A percentile compares a stretch with the other conserved stretches of the same genome.
Evolutionary conservation across 768 basidiomycete species (phyloP).

Genomic region (Lentinula lateritia): DNA sequence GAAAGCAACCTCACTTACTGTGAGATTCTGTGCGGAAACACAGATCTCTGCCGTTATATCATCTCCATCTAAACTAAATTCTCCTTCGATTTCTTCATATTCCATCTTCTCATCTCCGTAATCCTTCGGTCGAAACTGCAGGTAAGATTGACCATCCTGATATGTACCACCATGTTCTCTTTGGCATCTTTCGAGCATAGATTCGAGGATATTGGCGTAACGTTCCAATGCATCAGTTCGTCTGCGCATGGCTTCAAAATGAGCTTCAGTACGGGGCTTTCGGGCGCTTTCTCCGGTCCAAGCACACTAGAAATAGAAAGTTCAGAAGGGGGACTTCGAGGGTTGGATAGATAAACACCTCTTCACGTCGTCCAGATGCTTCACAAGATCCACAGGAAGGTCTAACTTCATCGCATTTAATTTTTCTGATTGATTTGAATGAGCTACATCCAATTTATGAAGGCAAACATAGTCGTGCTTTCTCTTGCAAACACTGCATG

Average conservation of each 20-base stretch:
- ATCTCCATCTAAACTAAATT: constrained; percentile 12
- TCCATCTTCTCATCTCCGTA: constrained; percentile 12
- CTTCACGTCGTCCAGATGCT: constrained; percentile 28
- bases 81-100: neutral
- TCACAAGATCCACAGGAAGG: constrained; percentile 38
- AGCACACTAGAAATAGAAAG: constrained; percentile 26
- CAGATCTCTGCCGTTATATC: constrained; percentile 25
- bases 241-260: constrained; percentile 40
- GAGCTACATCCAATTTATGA: neutral
- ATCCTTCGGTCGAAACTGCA: constrained; percentile 24
- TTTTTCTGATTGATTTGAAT: constrained; percentile 27
- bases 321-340: neutral
- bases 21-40: constrained; percentile 33
- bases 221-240: constrained; percentile 31
- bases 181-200: constrained; percentile 33
- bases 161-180: constrained; percentile 28
- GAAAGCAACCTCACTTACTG: constrained; percentile 16
- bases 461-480: constrained; percentile 24
- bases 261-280: constrained; percentile 37
- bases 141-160: constrained; percentile 22
- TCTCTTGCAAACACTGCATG: constrained; percentile 32
- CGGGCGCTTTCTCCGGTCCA: constrained; percentile 38
- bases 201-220: constrained; percentile 36
- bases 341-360: constrained; percentile 19
- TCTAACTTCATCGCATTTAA: constrained; percentile 39